These are phyloP conservation scores for Cronartium ribicola DNA, from an alignment of 1,284 basidiomycete species.

Conservation along the genomic window DNA sequence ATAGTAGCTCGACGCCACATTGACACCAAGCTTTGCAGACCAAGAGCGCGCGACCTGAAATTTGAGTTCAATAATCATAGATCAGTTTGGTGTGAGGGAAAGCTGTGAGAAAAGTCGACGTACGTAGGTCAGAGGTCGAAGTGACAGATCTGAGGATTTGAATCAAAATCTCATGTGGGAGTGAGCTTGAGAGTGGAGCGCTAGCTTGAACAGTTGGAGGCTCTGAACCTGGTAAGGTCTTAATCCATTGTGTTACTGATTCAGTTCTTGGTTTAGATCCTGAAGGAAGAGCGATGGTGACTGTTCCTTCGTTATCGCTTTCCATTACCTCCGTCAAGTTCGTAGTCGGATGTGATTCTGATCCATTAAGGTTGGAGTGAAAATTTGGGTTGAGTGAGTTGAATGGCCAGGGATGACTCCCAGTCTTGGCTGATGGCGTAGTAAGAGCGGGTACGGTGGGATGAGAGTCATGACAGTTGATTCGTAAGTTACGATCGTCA, in stretches of 20 bases:
- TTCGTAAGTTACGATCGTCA: constrained; percentile 34
- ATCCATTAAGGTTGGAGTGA: background rate
- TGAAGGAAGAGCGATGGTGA: background rate
- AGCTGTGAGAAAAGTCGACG: constrained; percentile 55
- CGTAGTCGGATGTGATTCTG: background rate
- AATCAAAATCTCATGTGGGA: constrained; percentile 88
- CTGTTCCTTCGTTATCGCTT: constrained; percentile 1
- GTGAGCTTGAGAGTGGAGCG: constrained; percentile 48
- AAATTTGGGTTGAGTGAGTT: constrained; percentile 22
- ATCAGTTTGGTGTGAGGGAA: background rate
- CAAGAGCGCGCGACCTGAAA: constrained; percentile 52
- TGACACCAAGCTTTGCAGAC: constrained; percentile 92
- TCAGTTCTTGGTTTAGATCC: background rate
- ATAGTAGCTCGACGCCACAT: constrained; percentile 88
- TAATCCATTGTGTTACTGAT: background rate
- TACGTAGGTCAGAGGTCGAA: constrained; percentile 67
- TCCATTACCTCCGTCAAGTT: background rate
- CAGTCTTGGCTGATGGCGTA: constrained; percentile 25
- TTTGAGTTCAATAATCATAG: constrained; percentile 43
- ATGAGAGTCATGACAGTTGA: constrained; percentile 24
- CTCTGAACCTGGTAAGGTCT: background rate
- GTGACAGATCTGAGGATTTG: constrained; percentile 83
- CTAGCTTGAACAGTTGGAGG: background rate
- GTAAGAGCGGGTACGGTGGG: constrained; percentile 33
- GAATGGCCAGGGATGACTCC: constrained; percentile 41